phyloP scores from a whole-genome alignment of 805 yeast genomes.

The Barnettozyma vustinii region DNA sequence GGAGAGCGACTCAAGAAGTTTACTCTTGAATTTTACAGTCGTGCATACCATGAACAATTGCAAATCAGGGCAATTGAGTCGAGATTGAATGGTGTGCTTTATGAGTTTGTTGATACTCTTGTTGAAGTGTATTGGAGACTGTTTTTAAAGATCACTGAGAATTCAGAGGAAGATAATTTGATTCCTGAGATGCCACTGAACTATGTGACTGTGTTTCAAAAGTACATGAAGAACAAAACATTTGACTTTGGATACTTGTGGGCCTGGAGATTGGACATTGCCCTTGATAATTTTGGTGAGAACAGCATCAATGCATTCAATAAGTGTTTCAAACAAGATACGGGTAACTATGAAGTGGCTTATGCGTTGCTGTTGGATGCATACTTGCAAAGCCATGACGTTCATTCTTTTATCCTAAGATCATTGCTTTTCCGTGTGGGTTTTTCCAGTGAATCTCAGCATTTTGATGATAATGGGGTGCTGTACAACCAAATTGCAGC shows the following conservation, averaged over 20 bases:
- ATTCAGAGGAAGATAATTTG: neutral
- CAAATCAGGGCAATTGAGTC: conserved; percentile 1
- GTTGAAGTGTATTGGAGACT: neutral
- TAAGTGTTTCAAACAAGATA: neutral
- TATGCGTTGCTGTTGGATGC: neutral
- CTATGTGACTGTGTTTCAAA: conserved; percentile 7
- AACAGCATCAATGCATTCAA: conserved; percentile 1
- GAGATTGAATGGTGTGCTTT: neutral
- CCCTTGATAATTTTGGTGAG: neutral
- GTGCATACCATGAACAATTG: neutral
- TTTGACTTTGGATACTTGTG: conserved; percentile 11
- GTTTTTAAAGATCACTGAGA: neutral
- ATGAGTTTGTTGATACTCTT: neutral
- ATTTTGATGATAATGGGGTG: neutral
- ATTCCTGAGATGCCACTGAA: neutral
- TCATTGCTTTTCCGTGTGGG: conserved; percentile 8
- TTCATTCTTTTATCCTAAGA: conserved; percentile 7
- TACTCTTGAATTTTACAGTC: conserved; percentile 1
- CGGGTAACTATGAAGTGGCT: neutral
- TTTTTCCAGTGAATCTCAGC: neutral
- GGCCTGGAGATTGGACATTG: neutral
- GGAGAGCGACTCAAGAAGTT: neutral
- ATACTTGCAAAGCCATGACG: conserved; percentile 6
- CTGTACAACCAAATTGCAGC: neutral
- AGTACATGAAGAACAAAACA: conserved; percentile 1